Conservation (phyloP, 148 eudicot genomes). For the Rhododendron simsii region DNA sequence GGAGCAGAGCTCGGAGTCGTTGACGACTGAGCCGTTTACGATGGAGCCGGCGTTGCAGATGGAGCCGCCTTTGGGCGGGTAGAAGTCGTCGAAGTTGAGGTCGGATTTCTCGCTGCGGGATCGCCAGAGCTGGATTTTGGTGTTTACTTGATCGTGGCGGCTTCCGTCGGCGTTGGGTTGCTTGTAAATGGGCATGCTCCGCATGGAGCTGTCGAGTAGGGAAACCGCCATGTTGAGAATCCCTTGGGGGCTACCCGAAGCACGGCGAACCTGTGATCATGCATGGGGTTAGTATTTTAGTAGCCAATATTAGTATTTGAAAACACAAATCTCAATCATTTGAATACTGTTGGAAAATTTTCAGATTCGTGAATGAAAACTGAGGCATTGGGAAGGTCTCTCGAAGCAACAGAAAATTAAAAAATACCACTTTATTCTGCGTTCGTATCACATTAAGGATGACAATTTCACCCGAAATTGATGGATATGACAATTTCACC, state of each 20-base stretch:
- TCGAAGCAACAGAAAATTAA: too few species aligned
- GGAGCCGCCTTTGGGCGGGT: not conserved
- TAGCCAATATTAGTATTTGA: not conserved
- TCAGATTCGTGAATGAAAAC: too few species aligned
- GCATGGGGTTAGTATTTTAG: not conserved
- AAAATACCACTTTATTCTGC: too few species aligned
- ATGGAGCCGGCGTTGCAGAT: not conserved
- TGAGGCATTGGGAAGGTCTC: too few species aligned
- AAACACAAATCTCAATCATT: not conserved
- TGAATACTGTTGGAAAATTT: too few species aligned
- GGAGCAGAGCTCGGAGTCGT: constrained; percentile 11
- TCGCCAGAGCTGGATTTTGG: not conserved
- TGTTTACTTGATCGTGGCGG: not conserved
- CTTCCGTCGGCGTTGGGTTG: not conserved
- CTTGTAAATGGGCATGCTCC: not conserved
- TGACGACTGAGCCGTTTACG: not conserved
- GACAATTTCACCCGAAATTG: too few species aligned
- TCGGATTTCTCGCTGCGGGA: not conserved
- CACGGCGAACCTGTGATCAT: constrained; percentile 14
- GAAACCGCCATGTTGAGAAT: constrained; percentile 18
- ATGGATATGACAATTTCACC: too few species aligned
- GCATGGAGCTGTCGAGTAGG: constrained; percentile 5
- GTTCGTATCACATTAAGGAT: too few species aligned
- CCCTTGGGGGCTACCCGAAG: constrained; percentile 30
- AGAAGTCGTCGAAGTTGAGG: not conserved